Evolutionary conservation across 805 yeast species (phyloP).

Genomic region (Scheffersomyces amazonensis): DNA sequence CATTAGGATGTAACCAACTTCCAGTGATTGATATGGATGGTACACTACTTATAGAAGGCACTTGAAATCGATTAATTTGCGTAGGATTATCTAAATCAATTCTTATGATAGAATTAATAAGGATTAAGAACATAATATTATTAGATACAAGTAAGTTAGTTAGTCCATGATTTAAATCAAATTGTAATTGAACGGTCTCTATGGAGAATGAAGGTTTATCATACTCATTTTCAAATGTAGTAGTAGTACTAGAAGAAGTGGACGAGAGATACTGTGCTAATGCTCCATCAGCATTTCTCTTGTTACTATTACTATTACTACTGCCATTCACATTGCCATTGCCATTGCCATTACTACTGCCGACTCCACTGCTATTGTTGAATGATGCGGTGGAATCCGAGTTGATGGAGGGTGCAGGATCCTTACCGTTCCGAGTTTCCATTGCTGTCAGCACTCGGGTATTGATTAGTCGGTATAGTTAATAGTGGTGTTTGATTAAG

Average conservation of each 20-base stretch:
- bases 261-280: background rate
- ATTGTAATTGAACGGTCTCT: constrained; percentile 40
- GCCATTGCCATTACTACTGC: no score
- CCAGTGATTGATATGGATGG: constrained; percentile 16
- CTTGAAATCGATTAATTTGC: constrained; percentile 19
- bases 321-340: no score
- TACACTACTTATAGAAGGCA: constrained; percentile 13
- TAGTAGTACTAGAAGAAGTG: background rate
- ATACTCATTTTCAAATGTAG: background rate
- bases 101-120: constrained; percentile 17
- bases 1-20: constrained; percentile 38
- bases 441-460: no score
- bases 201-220: constrained; percentile 23
- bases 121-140: constrained; percentile 32
- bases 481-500: no score
- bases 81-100: constrained; percentile 38
- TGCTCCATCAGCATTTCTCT: background rate
- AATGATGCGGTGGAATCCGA: background rate
- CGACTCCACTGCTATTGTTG: no score
- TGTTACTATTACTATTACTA: background rate
- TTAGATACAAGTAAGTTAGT: constrained; percentile 25
- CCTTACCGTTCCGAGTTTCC: background rate
- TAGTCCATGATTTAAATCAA: constrained; percentile 24
- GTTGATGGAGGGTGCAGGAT: background rate
- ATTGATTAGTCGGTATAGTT: no score